A percentile compares a stretch with the other conserved stretches of the same genome.
phyloP scores from a whole-genome alignment of 2,329 filamentous ascomycete genomes.

The Fusarium sp. region DNA sequence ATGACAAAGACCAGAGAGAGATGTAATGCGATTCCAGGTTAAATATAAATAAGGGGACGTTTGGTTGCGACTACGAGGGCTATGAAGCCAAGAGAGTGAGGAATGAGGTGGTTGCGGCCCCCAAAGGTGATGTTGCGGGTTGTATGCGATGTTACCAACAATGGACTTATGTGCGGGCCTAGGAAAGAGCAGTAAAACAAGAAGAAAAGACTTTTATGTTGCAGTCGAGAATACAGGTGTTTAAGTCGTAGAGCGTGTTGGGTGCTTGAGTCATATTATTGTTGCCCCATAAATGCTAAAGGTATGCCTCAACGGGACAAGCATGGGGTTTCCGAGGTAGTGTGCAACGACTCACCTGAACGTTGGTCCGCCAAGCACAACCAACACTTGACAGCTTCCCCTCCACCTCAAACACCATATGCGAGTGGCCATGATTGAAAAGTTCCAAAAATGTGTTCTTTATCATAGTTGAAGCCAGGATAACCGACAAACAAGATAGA shows the following conservation, averaged over 20 bases:
- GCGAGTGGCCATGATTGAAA: not conserved
- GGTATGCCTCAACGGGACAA: not conserved
- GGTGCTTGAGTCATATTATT: not conserved
- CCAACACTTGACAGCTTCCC: not conserved
- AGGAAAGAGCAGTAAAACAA: not conserved
- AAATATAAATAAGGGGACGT: not conserved
- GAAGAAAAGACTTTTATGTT: not conserved
- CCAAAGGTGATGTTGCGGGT: too few relatives aligned
- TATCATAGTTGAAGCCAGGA: too few relatives aligned
- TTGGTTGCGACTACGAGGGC: not conserved
- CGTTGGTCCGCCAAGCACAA: not conserved
- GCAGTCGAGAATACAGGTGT: too few relatives aligned
- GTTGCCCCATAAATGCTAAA: not conserved
- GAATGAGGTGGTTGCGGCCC: not conserved
- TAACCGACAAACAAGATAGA: too few relatives aligned
- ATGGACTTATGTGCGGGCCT: not conserved
- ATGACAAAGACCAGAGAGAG: not conserved
- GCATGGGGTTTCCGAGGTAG: not conserved
- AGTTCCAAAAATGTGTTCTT: too few relatives aligned
- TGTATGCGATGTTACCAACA: not conserved
- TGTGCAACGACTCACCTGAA: not conserved
- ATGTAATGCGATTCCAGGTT: not conserved
- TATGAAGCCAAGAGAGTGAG: not conserved
- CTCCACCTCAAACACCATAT: not conserved
- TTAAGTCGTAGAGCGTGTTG: not conserved